These are phyloP conservation scores for Pseudohyphozyma bogoriensis DNA, from an alignment of 768 basidiomycete species.

Conservation along the genomic window DNA sequence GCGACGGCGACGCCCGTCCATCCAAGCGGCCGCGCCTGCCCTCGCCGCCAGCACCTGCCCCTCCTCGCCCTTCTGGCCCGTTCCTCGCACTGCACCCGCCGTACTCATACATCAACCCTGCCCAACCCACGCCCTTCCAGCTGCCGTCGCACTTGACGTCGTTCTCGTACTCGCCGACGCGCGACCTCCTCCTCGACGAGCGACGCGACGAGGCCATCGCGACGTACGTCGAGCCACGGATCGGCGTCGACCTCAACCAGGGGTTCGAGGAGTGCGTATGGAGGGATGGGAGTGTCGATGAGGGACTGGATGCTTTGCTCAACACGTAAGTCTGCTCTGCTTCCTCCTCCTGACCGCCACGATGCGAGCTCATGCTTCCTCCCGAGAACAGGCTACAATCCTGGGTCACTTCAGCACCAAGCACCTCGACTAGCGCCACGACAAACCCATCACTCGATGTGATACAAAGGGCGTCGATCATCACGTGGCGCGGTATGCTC, in stretches of 20 bases:
- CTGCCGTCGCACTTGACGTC: slow-evolving; percentile 26
- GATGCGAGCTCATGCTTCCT: not conserved
- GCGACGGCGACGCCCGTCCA: too few species aligned
- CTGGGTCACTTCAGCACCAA: slow-evolving; percentile 39
- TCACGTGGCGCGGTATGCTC: slow-evolving; percentile 69
- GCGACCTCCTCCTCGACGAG: slow-evolving; percentile 23
- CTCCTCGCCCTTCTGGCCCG: too few species aligned
- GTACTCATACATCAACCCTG: too few species aligned
- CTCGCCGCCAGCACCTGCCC: too few species aligned
- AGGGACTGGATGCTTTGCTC: slow-evolving; percentile 45
- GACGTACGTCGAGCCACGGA: slow-evolving; percentile 19
- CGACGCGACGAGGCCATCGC: slow-evolving; percentile 20
- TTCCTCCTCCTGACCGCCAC: not conserved
- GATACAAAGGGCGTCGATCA: slow-evolving; percentile 33
- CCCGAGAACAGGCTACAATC: not conserved
- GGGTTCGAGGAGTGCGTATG: slow-evolving; percentile 67
- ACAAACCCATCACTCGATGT: too few species aligned
- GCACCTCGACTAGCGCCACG: slow-evolving; percentile 33
- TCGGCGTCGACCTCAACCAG: slow-evolving; percentile 47
- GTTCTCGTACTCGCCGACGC: slow-evolving; percentile 31
- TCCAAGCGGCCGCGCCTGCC: too few species aligned
- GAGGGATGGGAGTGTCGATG: slow-evolving; percentile 57
- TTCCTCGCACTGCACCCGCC: too few species aligned
- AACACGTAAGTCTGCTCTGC: slow-evolving; percentile 17
- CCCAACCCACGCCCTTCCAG: slow-evolving; percentile 15